Evolutionary conservation across 108 stramenopile genomes (phyloP).

Genomic region (Cyclotella atomus): DNA sequence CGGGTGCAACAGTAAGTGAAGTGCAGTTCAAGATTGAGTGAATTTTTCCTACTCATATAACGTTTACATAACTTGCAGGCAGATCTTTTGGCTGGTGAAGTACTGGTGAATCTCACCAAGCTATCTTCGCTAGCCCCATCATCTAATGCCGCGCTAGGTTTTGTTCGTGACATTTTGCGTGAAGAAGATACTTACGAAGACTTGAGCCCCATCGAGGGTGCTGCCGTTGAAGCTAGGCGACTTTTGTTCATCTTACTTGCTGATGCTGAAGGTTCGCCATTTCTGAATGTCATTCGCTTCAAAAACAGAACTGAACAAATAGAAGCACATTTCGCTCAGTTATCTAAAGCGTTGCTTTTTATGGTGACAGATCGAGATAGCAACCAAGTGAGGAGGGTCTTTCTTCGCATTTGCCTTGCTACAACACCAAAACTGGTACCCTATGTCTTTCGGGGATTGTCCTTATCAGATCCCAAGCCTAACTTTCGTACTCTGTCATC

Average conservation of each 20-base stretch:
- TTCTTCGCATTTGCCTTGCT: conserved; percentile 52
- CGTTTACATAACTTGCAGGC: too few relatives aligned
- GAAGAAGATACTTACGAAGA: conserved; percentile 36
- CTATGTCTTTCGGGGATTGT: conserved; percentile 53
- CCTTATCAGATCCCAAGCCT: conserved; percentile 64
- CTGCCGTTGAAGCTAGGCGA: conserved; percentile 62
- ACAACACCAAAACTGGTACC: conserved; percentile 57
- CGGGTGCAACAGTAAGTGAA: conserved; percentile 19
- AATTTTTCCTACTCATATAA: too few relatives aligned
- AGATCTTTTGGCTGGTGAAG: conserved; percentile 58
- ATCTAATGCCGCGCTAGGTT: conserved; percentile 28
- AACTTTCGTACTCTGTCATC: conserved; percentile 56
- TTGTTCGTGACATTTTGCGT: conserved; percentile 33
- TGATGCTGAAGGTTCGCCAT: conserved; percentile 56
- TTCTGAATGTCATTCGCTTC: conserved; percentile 37
- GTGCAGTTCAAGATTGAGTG: too few relatives aligned
- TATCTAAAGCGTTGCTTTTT: conserved; percentile 45
- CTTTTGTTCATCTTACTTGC: conserved; percentile 66
- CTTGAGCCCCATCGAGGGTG: conserved; percentile 21
- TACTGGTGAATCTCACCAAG: conserved; percentile 55
- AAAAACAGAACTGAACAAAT: conserved; percentile 9
- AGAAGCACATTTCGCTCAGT: conserved; percentile 18
- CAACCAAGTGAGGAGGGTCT: conserved; percentile 37
- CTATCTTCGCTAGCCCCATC: conserved; percentile 59
- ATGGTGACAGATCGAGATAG: conserved; percentile 41